Percentiles rank a stretch among this genome's conserved stretches.
Conservation (phyloP, 495 filamentous ascomycete species). For the Annulohypoxylon bovei region DNA sequence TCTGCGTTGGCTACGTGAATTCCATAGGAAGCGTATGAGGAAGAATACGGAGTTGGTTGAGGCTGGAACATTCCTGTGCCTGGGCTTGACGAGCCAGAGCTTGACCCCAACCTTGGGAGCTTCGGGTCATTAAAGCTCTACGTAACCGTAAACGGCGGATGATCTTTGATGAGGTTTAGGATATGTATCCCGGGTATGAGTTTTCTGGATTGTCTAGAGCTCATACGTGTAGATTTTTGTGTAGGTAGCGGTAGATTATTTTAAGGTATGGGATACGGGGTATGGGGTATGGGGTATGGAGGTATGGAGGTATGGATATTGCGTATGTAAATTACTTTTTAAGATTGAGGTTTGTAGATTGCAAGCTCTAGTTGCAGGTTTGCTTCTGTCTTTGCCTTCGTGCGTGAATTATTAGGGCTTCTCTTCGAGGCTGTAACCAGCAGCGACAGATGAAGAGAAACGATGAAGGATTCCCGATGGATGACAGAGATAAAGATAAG, state of each 20-base stretch:
- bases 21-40: conserved; percentile 50
- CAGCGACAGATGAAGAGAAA: conserved; percentile 57
- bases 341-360: not conserved
- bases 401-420: conserved; percentile 36
- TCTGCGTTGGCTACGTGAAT: conserved; percentile 50
- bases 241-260: not conserved
- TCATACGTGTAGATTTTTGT: conserved; percentile 2
- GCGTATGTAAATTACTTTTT: not conserved
- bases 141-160: conserved; percentile 2
- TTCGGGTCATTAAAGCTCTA: conserved; percentile 41
- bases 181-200: conserved; percentile 1
- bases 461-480: conserved; percentile 34
- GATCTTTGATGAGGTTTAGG: conserved; percentile 6
- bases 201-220: not conserved
- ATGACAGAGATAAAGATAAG: conserved; percentile 10
- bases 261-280: no score
- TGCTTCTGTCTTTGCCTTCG: conserved; percentile 18
- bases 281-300: no score
- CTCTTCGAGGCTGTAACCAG: conserved; percentile 56
- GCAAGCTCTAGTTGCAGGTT: not conserved
- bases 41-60: conserved; percentile 59
- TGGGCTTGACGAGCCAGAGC: conserved; percentile 43
- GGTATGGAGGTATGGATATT: not conserved
- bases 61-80: conserved; percentile 64
- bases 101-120: conserved; percentile 42